Conservation (phyloP, 257 asterid genomes). For the Salvia splendens region DNA sequence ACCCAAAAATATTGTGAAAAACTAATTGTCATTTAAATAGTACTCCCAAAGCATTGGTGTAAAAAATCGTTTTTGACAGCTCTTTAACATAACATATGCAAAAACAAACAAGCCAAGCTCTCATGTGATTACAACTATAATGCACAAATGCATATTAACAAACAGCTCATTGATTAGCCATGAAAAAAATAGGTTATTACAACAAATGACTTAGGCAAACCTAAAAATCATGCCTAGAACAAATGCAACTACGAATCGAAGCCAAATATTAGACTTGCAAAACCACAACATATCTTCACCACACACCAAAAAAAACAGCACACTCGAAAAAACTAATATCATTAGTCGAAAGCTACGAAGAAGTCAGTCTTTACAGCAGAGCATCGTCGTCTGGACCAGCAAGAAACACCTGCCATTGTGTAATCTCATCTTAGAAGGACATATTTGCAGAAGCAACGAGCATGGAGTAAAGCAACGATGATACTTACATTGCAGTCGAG, state of each 20-base stretch:
- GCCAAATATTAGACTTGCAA: constrained; percentile 34
- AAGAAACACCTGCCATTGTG: constrained; percentile 63
- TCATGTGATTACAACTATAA: neutral
- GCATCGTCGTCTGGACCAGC: constrained; percentile 99
- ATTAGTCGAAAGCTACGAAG: constrained; percentile 38
- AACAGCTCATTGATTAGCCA: constrained; percentile 47
- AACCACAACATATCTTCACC: constrained; percentile 36
- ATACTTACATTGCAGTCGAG: constrained; percentile 85
- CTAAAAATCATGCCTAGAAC: constrained; percentile 67
- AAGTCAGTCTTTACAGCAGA: constrained; percentile 61
- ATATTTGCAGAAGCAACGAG: neutral
- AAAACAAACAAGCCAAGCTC: no score
- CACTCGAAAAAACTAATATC: constrained; percentile 37
- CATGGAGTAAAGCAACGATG: neutral
- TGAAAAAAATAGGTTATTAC: constrained; percentile 46
- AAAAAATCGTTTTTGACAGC: no score
- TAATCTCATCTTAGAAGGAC: neutral
- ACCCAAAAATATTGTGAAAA: no score
- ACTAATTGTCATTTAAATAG: no score
- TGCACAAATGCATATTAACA: constrained; percentile 29
- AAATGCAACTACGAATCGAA: constrained; percentile 43
- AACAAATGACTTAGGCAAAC: constrained; percentile 68
- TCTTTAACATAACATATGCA: no score
- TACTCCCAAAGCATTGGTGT: no score
- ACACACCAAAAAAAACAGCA: constrained; percentile 30